phyloP scores from a whole-genome alignment of 331 rosid genomes.

The Pyracantha coccinea region DNA sequence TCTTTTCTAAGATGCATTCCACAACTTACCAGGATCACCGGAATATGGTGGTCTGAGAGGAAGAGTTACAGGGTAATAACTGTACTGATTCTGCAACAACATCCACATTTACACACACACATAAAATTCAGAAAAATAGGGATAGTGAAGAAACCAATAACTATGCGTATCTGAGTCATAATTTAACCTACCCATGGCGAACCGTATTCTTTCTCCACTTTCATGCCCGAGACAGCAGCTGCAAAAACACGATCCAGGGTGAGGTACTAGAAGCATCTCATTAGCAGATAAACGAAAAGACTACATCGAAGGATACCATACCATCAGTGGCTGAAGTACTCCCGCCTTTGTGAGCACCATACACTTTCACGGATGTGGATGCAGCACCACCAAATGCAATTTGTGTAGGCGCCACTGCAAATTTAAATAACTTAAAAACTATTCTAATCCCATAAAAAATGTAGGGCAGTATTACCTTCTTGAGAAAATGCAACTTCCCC shows the following conservation, averaged over 20 bases:
- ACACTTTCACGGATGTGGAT: constrained; percentile 37
- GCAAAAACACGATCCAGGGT: constrained; percentile 11
- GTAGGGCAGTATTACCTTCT: not conserved
- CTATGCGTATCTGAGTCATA: not conserved
- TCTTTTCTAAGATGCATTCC: not conserved
- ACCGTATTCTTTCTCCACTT: constrained; percentile 51
- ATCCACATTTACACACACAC: constrained; percentile 11
- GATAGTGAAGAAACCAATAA: not conserved
- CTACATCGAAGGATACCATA: constrained; percentile 20
- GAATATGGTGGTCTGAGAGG: constrained; percentile 75
- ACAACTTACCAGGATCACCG: constrained; percentile 70
- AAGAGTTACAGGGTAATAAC: constrained; percentile 58
- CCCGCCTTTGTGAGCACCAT: constrained; percentile 29
- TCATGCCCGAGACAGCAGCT: constrained; percentile 18
- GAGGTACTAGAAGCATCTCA: constrained; percentile 18
- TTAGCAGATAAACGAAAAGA: constrained; percentile 11
- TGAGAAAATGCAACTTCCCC: not conserved
- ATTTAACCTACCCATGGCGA: constrained; percentile 71
- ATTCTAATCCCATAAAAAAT: not conserved
- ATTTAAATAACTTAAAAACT: not conserved
- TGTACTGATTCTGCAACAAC: constrained; percentile 51
- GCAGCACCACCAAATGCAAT: constrained; percentile 78
- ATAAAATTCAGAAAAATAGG: constrained; percentile 4
- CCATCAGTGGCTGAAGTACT: constrained; percentile 25
- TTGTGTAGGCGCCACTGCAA: constrained; percentile 54